These are phyloP conservation scores for Nemania serpens DNA, from an alignment of 2,329 filamentous ascomycete species.

Conservation along the genomic window DNA sequence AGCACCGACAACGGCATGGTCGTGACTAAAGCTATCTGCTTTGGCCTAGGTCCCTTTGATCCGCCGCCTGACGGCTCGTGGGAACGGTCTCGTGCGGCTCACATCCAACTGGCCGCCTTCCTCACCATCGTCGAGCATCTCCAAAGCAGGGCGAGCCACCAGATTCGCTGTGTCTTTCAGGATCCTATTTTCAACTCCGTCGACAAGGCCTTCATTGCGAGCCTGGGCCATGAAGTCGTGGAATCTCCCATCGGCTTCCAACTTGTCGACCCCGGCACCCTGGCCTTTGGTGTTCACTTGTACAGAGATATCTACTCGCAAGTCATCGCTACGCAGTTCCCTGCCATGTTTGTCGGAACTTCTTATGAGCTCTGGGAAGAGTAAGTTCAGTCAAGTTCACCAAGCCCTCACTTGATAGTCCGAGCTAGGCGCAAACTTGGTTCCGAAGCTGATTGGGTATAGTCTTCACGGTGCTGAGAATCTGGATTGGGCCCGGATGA, in stretches of 20 bases:
- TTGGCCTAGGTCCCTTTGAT: constrained; percentile 61
- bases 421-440: neutral
- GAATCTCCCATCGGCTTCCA: constrained; percentile 59
- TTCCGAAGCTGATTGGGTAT: constrained; percentile 5
- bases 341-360: constrained; percentile 63
- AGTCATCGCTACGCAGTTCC: constrained; percentile 52
- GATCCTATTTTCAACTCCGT: constrained; percentile 57
- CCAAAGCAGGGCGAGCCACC: constrained; percentile 17
- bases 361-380: constrained; percentile 56
- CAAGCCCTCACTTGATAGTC: neutral
- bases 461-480: constrained; percentile 17
- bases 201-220: constrained; percentile 57
- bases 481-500: constrained; percentile 41
- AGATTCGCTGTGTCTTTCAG: constrained; percentile 56
- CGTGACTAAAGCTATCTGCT: constrained; percentile 53
- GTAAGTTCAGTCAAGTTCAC: constrained; percentile 42
- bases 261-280: constrained; percentile 50
- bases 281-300: constrained; percentile 68
- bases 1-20: constrained; percentile 35
- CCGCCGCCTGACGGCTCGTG: constrained; percentile 50
- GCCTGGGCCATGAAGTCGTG: constrained; percentile 58
- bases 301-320: constrained; percentile 58
- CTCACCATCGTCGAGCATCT: constrained; percentile 48
- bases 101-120: constrained; percentile 60
- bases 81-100: constrained; percentile 52